These are phyloP conservation scores for Magnusiomyces suaveolens DNA, from an alignment of 1,139 yeast species.

Conservation along the genomic window DNA sequence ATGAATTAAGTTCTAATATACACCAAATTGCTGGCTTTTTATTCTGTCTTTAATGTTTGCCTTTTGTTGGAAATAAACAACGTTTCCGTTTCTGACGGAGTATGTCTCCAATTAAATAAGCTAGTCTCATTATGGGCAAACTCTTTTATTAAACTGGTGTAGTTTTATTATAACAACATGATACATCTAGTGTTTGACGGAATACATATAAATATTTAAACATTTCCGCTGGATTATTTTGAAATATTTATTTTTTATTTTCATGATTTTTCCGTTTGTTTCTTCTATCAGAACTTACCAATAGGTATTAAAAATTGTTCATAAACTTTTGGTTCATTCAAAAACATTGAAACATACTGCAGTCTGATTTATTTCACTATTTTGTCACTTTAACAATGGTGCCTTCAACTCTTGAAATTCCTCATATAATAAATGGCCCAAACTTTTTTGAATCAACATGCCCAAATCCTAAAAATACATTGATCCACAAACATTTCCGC, in stretches of 20 bases:
- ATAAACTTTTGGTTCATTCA: too few species aligned
- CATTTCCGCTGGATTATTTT: too few species aligned
- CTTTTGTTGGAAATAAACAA: not conserved
- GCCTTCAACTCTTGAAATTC: conserved; percentile 2
- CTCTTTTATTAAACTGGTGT: not conserved
- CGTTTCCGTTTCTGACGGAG: not conserved
- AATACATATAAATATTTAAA: too few species aligned
- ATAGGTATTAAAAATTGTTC: too few species aligned
- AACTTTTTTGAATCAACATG: conserved; percentile 5
- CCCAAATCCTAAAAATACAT: conserved; percentile 5
- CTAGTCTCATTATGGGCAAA: not conserved
- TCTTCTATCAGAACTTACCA: too few species aligned
- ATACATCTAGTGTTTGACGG: not conserved
- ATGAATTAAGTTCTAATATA: not conserved
- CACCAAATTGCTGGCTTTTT: not conserved
- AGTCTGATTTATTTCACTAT: not conserved
- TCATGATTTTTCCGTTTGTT: too few species aligned
- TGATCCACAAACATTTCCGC: not conserved
- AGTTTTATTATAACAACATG: not conserved
- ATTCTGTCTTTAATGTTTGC: not conserved
- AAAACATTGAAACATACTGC: too few species aligned
- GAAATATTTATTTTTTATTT: too few species aligned
- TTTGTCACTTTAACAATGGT: not conserved
- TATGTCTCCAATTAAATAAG: not conserved
- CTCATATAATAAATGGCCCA: not conserved